A percentile compares a stretch with the other conserved stretches of the same genome.
Conservation (phyloP, 164 flowering plant species). For the Dillenia suffruticosa region DNA sequence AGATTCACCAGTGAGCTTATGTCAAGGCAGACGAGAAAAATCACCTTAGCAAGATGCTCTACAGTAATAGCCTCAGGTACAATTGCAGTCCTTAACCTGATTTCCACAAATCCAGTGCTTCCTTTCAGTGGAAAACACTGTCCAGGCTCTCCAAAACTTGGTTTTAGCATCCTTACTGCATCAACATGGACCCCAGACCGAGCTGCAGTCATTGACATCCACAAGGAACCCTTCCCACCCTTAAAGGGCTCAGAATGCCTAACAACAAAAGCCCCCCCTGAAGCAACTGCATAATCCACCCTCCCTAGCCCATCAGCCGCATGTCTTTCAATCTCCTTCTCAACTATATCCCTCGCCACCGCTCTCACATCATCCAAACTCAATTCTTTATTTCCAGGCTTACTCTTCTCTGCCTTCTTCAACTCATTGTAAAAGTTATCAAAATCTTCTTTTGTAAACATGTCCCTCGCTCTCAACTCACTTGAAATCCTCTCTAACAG, state of each 20-base stretch:
- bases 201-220: slow-evolving; percentile 14
- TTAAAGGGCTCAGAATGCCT: slow-evolving; percentile 61
- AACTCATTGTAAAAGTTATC: slow-evolving; percentile 39
- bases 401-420: slow-evolving; percentile 16
- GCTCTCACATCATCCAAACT: slow-evolving; percentile 56
- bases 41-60: slow-evolving; percentile 90
- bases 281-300: slow-evolving; percentile 76
- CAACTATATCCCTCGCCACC: slow-evolving; percentile 56
- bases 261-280: slow-evolving; percentile 60
- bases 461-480: slow-evolving; percentile 24
- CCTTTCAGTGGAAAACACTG: slow-evolving; percentile 82
- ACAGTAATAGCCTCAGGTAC: slow-evolving; percentile 78
- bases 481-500: slow-evolving; percentile 26
- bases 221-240: slow-evolving; percentile 23
- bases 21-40: background rate
- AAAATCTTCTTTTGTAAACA: slow-evolving; percentile 54
- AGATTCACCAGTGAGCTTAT: too few species aligned
- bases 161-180: slow-evolving; percentile 62
- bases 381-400: slow-evolving; percentile 14
- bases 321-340: slow-evolving; percentile 74
- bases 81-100: slow-evolving; percentile 61
- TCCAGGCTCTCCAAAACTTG: slow-evolving; percentile 96
- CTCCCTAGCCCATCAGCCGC: slow-evolving; percentile 86
- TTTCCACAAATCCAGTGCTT: slow-evolving; percentile 61
- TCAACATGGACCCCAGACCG: slow-evolving; percentile 29